Conservation (phyloP, 2,329 filamentous ascomycete genomes). For the Pseudogymnoascus sp. region DNA sequence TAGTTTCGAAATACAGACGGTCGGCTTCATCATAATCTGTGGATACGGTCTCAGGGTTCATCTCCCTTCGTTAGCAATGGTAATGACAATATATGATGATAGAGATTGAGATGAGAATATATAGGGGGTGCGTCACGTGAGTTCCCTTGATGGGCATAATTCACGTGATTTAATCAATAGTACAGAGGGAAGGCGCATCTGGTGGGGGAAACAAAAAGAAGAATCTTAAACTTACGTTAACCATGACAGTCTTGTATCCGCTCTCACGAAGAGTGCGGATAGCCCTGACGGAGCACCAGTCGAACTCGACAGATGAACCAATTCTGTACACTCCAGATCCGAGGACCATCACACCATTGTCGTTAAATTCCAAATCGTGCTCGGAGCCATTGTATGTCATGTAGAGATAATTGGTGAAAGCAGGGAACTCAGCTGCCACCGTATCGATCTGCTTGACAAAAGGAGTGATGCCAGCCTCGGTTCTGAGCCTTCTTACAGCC, state of each 20-base stretch:
- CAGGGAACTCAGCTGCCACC: conserved; percentile 92
- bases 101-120: not conserved
- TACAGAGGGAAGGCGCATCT: not conserved
- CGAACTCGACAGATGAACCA: conserved; percentile 95
- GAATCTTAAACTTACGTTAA: conserved; percentile 45
- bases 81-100: conserved; percentile 12
- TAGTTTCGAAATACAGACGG: conserved; percentile 91
- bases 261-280: conserved; percentile 81
- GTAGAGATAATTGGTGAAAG: conserved; percentile 92
- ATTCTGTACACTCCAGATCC: conserved; percentile 96
- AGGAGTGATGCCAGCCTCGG: conserved; percentile 80
- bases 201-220: conserved; percentile 11
- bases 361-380: conserved; percentile 75
- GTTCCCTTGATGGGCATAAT: not conserved
- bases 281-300: conserved; percentile 95
- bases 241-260: conserved; percentile 92
- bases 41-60: conserved; percentile 81
- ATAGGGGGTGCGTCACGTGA: not conserved
- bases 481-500: conserved; percentile 72
- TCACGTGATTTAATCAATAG: not conserved
- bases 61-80: conserved; percentile 29
- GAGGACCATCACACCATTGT: conserved; percentile 92
- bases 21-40: conserved; percentile 96
- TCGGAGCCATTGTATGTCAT: conserved; percentile 89
- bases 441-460: conserved; percentile 98